phyloP scores from a whole-genome alignment of 2,329 filamentous ascomycete genomes.

The Apiospora aurea region DNA sequence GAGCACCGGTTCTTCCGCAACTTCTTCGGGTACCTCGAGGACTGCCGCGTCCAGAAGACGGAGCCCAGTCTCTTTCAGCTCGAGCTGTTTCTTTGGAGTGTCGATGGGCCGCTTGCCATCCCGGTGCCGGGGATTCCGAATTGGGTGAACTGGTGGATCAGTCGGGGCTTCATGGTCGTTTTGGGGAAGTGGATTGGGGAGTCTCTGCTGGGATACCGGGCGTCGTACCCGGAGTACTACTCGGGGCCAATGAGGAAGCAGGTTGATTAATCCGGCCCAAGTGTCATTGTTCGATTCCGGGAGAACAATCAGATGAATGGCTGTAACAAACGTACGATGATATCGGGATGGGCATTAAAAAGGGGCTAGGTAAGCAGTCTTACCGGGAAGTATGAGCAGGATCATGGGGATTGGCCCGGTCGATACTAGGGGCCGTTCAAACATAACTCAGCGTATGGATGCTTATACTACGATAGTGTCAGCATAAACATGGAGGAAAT shows the following conservation, averaged over 20 bases:
- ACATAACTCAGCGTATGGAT: too few species aligned
- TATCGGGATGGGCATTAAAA: too few species aligned
- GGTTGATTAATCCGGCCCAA: neutral
- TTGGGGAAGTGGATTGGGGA: neutral
- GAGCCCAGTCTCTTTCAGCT: constrained; percentile 37
- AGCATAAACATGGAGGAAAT: too few species aligned
- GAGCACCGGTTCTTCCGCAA: constrained; percentile 38
- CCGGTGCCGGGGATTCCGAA: constrained; percentile 28
- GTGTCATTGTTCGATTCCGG: too few species aligned
- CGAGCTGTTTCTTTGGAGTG: constrained; percentile 34
- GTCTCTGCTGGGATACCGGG: neutral
- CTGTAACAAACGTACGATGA: too few species aligned
- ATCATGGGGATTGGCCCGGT: too few species aligned
- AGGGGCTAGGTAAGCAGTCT: too few species aligned
- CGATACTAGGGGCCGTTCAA: too few species aligned
- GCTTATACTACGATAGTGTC: too few species aligned
- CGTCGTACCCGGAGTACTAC: constrained; percentile 16
- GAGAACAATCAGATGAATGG: too few species aligned
- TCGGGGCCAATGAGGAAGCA: neutral
- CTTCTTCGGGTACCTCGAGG: constrained; percentile 38
- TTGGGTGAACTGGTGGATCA: neutral
- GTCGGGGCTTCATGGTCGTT: constrained; percentile 3
- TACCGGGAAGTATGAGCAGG: too few species aligned
- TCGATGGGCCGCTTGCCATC: constrained; percentile 35
- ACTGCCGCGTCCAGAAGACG: constrained; percentile 31